Base-by-base conservation (phyloP, 495 filamentous ascomycete genomes). In the Poronia punctata region DNA sequence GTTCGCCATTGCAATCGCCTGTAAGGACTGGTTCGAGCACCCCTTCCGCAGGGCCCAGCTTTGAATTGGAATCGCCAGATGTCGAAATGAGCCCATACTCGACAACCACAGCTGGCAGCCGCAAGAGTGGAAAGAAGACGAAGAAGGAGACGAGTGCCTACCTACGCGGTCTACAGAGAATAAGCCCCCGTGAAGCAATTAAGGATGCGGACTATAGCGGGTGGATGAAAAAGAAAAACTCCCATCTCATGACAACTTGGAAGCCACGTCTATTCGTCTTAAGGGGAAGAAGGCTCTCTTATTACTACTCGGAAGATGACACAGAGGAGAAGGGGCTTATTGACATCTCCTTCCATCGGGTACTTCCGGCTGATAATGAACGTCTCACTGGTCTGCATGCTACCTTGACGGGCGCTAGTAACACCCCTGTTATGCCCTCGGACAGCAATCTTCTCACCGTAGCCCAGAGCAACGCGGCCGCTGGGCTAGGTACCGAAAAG, bases 191-290 rank as follows among this genome's bases (percentile, higher is more conserved):
- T 35, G 86, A 94, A 56, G 87, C 92, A 45, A 89, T 95, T 63
- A 66, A 75, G 37, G 81, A 78, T 39, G 90, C 87, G 32, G 92
- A 99, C 52, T 99, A 89, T 54, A 88, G 80, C 48, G 93, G 93
- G 17, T 99, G 93, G 93, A 99, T 99, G 93, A 97, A 95, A 70
- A 99, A 99, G 74, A 82, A 88, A 53, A 94, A 86, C 33, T 87
- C 86, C 2, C 92, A 92, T 48, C 67, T 96, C 35, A 93, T 96
- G 84, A 84, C 86, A 3, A 95, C 87, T 1, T 99, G 93, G 93
- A 97, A 97, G 56, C 79, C 86, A 27, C 81, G 93, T 7, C 75
- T 97, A 22, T 99, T 99, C 54, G 83, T 97, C 15, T 71, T 99
- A 22, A 85, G 87, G 38, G 93, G 93, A 30, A 76, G 87, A 46